Evolutionary conservation across 106 monocot species (phyloP).

Genomic region (Iris macrosiphon): DNA sequence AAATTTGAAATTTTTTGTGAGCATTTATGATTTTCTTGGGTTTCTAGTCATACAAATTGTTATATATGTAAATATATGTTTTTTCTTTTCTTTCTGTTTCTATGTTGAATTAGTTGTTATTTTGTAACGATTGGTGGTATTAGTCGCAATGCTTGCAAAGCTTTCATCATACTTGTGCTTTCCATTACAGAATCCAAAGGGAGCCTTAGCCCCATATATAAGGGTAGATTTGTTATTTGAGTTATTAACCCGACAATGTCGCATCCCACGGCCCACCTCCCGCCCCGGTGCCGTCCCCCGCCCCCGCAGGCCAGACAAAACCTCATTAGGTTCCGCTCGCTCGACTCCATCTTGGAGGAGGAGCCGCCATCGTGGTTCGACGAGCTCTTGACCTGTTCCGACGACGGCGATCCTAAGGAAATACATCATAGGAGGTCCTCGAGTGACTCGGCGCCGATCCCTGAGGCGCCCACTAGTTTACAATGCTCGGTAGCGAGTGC

Average conservation of each 20-base stretch:
- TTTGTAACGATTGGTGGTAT: too few species aligned
- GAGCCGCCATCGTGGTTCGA: conserved; percentile 58
- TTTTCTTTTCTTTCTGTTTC: too few species aligned
- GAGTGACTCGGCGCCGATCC: conserved; percentile 68
- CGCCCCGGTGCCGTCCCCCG: conserved; percentile 59
- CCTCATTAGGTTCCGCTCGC: conserved; percentile 30
- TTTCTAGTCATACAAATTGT: too few species aligned
- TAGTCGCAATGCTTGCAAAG: too few species aligned
- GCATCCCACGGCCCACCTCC: conserved; percentile 46
- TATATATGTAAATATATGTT: too few species aligned
- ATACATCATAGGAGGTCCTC: conserved; percentile 51
- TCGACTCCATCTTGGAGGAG: conserved; percentile 43
- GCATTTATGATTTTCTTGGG: too few species aligned
- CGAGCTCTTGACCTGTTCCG: conserved; percentile 42
- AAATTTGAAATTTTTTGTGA: too few species aligned
- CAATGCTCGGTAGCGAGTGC: conserved; percentile 9
- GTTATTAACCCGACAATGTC: conserved; percentile 47
- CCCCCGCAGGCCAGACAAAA: conserved; percentile 1
- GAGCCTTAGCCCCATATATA: too few species aligned
- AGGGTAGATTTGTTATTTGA: too few species aligned
- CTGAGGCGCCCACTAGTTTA: conserved; percentile 20
- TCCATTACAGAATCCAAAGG: too few species aligned
- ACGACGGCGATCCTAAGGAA: conserved; percentile 12
- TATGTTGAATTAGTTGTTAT: too few species aligned
- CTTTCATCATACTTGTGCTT: too few species aligned